Conservation (phyloP, 148 eudicot species). For the Chenopodium album region DNA sequence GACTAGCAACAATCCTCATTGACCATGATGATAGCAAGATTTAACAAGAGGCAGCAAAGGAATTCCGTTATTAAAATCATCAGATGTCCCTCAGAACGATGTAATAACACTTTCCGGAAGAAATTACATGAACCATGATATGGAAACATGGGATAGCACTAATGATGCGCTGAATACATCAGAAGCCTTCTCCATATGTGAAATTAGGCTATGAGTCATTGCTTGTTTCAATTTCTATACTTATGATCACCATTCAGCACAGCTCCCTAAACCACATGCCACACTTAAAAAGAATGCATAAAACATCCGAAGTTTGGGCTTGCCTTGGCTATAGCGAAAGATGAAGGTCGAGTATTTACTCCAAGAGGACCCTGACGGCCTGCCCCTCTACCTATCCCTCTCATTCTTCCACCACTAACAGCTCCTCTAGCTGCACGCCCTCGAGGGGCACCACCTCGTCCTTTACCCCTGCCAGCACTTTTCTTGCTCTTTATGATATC, state of each 20-base stretch:
- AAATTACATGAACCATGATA: constrained; percentile 27
- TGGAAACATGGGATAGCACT: constrained; percentile 22
- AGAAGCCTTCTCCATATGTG: constrained; percentile 39
- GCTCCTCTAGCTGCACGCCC: constrained; percentile 65
- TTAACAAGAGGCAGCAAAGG: constrained; percentile 34
- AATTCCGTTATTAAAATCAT: constrained; percentile 19
- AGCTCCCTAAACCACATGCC: constrained; percentile 39
- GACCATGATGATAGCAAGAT: constrained; percentile 21
- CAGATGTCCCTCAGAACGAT: constrained; percentile 34
- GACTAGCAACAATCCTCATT: constrained; percentile 41
- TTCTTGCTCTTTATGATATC: constrained; percentile 78
- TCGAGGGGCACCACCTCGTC: constrained; percentile 52
- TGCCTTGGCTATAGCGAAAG: constrained; percentile 89
- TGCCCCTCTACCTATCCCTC: constrained; percentile 40
- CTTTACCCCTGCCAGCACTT: constrained; percentile 47
- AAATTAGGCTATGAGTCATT: constrained; percentile 32
- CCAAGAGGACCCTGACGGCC: constrained; percentile 62
- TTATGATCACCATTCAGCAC: constrained; percentile 40
- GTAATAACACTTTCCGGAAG: constrained; percentile 27
- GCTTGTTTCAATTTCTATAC: constrained; percentile 29
- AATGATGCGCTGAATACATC: constrained; percentile 32
- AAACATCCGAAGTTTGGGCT: constrained; percentile 71
- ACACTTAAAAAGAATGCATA: constrained; percentile 49
- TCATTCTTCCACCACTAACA: constrained; percentile 57
- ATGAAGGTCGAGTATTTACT: constrained; percentile 67